phyloP scores from a whole-genome alignment of 2,329 filamentous ascomycete genomes.

The Teratosphaeria pseudoeucalypti region DNA sequence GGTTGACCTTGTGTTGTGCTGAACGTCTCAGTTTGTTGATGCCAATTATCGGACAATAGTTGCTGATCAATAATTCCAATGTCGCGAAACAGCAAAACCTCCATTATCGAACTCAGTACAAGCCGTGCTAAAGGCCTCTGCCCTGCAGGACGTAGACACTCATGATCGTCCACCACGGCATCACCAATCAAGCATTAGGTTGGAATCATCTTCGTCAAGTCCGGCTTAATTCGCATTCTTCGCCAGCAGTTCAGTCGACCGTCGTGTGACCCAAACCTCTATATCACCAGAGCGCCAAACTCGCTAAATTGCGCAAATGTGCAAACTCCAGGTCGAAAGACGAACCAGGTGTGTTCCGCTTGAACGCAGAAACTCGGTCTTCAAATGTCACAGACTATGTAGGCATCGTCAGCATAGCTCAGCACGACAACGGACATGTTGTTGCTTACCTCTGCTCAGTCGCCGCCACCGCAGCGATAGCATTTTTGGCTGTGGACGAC shows the following conservation, averaged over 20 bases:
- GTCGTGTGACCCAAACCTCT: conserved; percentile 1
- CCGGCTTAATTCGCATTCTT: background rate
- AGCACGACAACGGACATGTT: background rate
- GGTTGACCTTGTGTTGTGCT: too few species aligned
- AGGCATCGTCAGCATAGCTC: background rate
- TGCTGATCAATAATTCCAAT: too few species aligned
- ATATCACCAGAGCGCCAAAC: background rate
- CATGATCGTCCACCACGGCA: background rate
- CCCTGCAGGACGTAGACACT: background rate
- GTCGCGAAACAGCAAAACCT: background rate
- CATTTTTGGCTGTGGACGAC: conserved; percentile 41
- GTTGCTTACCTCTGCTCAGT: background rate
- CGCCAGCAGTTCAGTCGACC: background rate
- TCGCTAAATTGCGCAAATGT: background rate
- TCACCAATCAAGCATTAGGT: background rate
- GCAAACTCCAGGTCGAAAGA: background rate
- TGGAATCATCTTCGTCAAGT: background rate
- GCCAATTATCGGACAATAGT: too few species aligned
- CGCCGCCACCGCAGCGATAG: conserved; percentile 34
- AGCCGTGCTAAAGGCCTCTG: background rate
- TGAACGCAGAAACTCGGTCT: background rate
- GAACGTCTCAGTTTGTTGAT: too few species aligned
- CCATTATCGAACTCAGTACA: background rate
- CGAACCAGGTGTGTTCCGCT: background rate
- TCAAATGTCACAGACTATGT: background rate